Percentiles rank a stretch among this genome's conserved stretches.
Evolutionary conservation across 768 basidiomycete genomes (phyloP).

Genomic region (Calocybe indica): DNA sequence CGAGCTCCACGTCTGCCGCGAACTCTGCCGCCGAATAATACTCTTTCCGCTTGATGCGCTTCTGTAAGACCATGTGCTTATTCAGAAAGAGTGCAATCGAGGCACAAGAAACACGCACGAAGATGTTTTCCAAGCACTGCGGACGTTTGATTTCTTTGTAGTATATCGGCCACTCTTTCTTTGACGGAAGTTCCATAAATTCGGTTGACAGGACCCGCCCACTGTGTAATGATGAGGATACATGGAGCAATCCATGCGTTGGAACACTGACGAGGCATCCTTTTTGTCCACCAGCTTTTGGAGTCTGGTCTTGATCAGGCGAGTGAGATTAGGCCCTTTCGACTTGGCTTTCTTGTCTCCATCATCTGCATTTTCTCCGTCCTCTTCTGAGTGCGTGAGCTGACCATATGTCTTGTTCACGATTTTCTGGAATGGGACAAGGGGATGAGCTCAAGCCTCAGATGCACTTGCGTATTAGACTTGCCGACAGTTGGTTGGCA

Average conservation of each 20-base stretch:
- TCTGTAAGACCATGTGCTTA: conserved; percentile 37
- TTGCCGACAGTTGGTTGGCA: conserved; percentile 76
- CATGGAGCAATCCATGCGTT: neutral
- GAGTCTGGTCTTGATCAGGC: conserved; percentile 60
- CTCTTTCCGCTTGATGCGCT: conserved; percentile 74
- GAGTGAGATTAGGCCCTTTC: conserved; percentile 58
- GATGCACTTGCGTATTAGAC: conserved; percentile 17
- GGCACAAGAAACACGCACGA: conserved; percentile 41
- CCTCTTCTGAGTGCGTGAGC: conserved; percentile 35
- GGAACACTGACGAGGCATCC: conserved; percentile 53
- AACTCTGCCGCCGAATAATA: conserved; percentile 67
- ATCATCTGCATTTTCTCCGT: conserved; percentile 30
- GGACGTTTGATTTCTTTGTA: conserved; percentile 77
- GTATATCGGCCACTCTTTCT: conserved; percentile 73
- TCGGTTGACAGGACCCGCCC: conserved; percentile 63
- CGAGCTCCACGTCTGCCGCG: conserved; percentile 81
- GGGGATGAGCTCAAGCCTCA: conserved; percentile 1
- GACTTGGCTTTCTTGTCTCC: conserved; percentile 41
- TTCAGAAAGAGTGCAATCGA: neutral
- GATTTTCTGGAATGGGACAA: conserved; percentile 33
- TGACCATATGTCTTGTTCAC: conserved; percentile 42
- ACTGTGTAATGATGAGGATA: conserved; percentile 23
- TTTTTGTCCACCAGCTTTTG: conserved; percentile 71
- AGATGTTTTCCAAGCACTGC: conserved; percentile 71
- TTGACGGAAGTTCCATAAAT: conserved; percentile 83